phyloP scores from a whole-genome alignment of 2,329 filamentous ascomycete genomes.

The Mycosphaerelloides madeirae region DNA sequence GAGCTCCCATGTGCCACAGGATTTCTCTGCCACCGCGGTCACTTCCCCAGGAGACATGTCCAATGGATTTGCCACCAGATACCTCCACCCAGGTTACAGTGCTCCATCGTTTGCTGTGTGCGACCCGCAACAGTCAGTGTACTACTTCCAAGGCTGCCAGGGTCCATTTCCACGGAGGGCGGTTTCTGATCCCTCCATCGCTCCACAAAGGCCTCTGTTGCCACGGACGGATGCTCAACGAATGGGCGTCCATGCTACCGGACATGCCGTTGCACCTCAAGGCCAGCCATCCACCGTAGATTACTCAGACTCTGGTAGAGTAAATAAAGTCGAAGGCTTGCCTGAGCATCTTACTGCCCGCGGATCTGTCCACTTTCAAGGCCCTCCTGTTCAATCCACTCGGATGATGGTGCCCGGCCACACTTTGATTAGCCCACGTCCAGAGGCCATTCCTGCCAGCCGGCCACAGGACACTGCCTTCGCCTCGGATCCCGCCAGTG shows the following conservation, averaged over 20 bases:
- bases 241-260: background rate
- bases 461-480: background rate
- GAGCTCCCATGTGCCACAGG: constrained; percentile 5
- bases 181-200: constrained; percentile 16
- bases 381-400: background rate
- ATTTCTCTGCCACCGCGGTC: constrained; percentile 1
- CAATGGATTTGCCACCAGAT: background rate
- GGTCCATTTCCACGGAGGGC: constrained; percentile 15
- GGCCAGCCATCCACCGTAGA: constrained; percentile 7
- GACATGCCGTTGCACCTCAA: constrained; percentile 1
- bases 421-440: constrained; percentile 12
- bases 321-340: constrained; percentile 14
- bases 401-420: constrained; percentile 8
- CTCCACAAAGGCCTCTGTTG: constrained; percentile 10
- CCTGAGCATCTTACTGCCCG: constrained; percentile 3
- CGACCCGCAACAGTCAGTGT: constrained; percentile 10
- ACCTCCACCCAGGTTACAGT: constrained; percentile 5
- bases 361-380: constrained; percentile 2
- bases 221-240: constrained; percentile 7
- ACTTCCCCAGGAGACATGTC: constrained; percentile 11
- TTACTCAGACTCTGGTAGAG: constrained; percentile 11
- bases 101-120: constrained; percentile 9
- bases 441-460: constrained; percentile 12
- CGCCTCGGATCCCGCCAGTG: constrained; percentile 13
- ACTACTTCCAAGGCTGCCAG: constrained; percentile 7